Evolutionary conservation across 1,284 basidiomycete species (phyloP).

Genomic region (Abortiporus biennis): DNA sequence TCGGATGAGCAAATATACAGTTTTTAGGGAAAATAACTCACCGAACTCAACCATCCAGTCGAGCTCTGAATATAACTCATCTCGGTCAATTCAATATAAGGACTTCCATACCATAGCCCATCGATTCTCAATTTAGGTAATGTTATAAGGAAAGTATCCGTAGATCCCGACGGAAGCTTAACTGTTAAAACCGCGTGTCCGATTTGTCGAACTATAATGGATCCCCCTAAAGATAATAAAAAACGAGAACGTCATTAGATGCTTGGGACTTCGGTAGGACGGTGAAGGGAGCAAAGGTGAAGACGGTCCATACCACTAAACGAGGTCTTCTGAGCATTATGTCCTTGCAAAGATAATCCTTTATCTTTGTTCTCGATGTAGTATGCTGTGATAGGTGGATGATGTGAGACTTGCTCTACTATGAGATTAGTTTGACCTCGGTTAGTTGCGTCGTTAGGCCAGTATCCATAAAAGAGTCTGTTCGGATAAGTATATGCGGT

Average conservation of each 20-base stretch:
- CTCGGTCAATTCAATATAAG: constrained; percentile 89
- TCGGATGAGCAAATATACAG: background rate
- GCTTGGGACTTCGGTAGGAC: no score
- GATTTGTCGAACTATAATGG: constrained; percentile 89
- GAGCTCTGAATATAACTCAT: constrained; percentile 81
- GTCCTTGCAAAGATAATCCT: constrained; percentile 79
- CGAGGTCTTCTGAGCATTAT: constrained; percentile 95
- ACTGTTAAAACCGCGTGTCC: constrained; percentile 88
- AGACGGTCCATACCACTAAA: constrained; percentile 62
- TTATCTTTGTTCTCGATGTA: constrained; percentile 82
- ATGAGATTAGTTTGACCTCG: constrained; percentile 82
- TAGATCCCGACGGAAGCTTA: constrained; percentile 46
- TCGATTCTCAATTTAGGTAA: constrained; percentile 64
- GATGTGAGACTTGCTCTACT: constrained; percentile 97
- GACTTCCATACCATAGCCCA: constrained; percentile 56
- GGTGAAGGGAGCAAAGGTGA: constrained; percentile 4
- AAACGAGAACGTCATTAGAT: constrained; percentile 3
- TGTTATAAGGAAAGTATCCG: constrained; percentile 86
- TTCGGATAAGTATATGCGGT: constrained; percentile 2
- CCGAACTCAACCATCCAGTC: constrained; percentile 62
- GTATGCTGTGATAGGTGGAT: constrained; percentile 86
- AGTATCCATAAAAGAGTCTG: constrained; percentile 87
- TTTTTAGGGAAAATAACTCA: constrained; percentile 23
- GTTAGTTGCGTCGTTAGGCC: constrained; percentile 71
- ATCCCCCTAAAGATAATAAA: constrained; percentile 45